Percentiles rank a stretch among this genome's conserved stretches.
Conservation (phyloP, 2,329 filamentous ascomycete species). For the Nemania sp. region DNA sequence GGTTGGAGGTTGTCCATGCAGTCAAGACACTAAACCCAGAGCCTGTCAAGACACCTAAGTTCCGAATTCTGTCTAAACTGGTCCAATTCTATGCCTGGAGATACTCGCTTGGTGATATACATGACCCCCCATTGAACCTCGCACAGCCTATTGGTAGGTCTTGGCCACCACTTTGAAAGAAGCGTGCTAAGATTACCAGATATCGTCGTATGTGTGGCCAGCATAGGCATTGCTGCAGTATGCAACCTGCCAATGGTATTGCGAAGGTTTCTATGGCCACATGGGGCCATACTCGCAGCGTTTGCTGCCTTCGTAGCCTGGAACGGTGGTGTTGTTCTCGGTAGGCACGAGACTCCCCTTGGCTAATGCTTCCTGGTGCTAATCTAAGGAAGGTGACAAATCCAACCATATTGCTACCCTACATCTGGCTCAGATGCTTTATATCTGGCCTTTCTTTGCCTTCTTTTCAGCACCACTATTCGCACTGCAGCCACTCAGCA, state of each 20-base stretch:
- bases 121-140: conserved; percentile 56
- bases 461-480: conserved; percentile 89
- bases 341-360: conserved; percentile 48
- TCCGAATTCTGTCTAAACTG: conserved; percentile 42
- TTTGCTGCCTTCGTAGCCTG: conserved; percentile 79
- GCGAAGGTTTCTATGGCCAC: conserved; percentile 56
- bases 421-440: conserved; percentile 90
- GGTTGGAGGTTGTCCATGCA: conserved; percentile 58
- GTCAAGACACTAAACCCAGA: conserved; percentile 50
- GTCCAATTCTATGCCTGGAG: conserved; percentile 47
- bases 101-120: conserved; percentile 57
- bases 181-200: conserved; percentile 45
- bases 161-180: not conserved
- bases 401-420: conserved; percentile 89
- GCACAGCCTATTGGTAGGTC: conserved; percentile 57
- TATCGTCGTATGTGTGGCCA: conserved; percentile 61
- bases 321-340: conserved; percentile 92
- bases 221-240: conserved; percentile 63
- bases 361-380: conserved; percentile 25
- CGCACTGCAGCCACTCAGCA: conserved; percentile 54
- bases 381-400: conserved; percentile 72
- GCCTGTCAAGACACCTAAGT: conserved; percentile 38
- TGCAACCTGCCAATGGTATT: conserved; percentile 54
- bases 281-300: conserved; percentile 63
- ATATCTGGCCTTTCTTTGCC: conserved; percentile 86